Base-by-base conservation (phyloP, 805 yeast genomes). In the Candida taoyuanica region DNA sequence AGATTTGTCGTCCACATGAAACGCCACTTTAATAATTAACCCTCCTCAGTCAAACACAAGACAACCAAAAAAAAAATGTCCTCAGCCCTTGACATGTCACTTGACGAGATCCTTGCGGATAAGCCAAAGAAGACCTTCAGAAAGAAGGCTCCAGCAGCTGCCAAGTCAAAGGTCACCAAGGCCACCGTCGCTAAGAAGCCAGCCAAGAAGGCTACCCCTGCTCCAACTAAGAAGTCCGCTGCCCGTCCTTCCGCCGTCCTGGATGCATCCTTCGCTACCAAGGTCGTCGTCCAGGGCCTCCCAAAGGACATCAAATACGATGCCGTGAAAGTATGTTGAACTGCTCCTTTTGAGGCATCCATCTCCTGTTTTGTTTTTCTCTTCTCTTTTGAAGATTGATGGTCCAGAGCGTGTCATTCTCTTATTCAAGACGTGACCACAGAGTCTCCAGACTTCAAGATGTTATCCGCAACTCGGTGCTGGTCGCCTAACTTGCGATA, bases 101-200 rank as follows among this genome's bases (percentile, higher is more conserved):
- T 91, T 59, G 98, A 91, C 70, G 97, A 88, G 55, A 91, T 91
- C 63, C 85, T 91, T 59, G 76, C 95, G 43, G 66, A 85, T 47
- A 62, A 69, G 52, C 67, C 64, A 57, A 70, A 67, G 56, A 65
- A 53, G 46, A 57, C 53, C 44, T 53, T 53, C 42, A 59, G 62
- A 48, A 58, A 55, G 40, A 56, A 47, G 40, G 54, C 50, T 34
- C 48, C 46, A 19, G 42, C 29, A 20, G 44, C 29, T 15, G 38
- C 46, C 21, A 50, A 44, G 37, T 37, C 55, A 42, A 63, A 64
- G 42, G 53, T 44, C 28, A 39, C 49, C 31, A 50, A 50, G 43
- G 47, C 49, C 19, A 41, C 36, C 26, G 30, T 37, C 16, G 42
- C 43, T 18, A 42, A 52, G 47, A 60, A 62, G 42, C 67, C 62